Evolutionary conservation across 2,329 filamentous ascomycete genomes (phyloP), one percentile per base, ranked within the genome.

Genomic region (Colletotrichum paranaense): DNA sequence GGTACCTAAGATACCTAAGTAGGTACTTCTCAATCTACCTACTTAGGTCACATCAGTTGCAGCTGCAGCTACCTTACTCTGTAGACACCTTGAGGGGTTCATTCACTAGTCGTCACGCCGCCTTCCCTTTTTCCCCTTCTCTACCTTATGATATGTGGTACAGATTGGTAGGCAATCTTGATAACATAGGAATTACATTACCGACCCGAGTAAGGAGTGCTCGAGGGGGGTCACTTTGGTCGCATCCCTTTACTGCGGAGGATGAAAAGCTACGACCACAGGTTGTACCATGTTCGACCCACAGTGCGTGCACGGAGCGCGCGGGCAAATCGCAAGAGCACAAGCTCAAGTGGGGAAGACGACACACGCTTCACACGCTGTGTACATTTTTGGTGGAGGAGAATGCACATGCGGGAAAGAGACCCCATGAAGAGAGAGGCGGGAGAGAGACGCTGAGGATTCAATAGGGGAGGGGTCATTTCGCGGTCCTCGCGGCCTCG

Each of bases 291-390:
- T 68, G 16, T 14, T 49, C 35, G 58, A 32, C 52, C 53, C 32
- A 72, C 62, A 73, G 67, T 62, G n/a, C 28, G 62, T 72, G 62
- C 57, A 73, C 62, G 71, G 67, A 73, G 71, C 49, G 71, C 56
- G 67, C 67, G 58, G 62, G 38, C 49, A 69, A 26, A 7, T 16
- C 38, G 35, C 19, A 49, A n/a, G 42, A 24, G 66, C 66, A 68
- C 65, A 32, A 56, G 26, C 8, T 5, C 22, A 56, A 69, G 70
- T 69, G 65, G 65, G 52, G 52, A 57, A 68, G 19, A 22, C 38
- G 30, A 68, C 59, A 64, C 59, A 64, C 66, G 58, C 66, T 60
- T 30, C 59, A 64, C 59, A 64, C 66, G 58, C 66, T 60, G 30
- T 53, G 66, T 42, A 60, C 42, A 55, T 53, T 64, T 55, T 59